Base-by-base conservation (phyloP, 108 stramenopile genomes). In the Cyclostephanos invisitatus region DNA sequence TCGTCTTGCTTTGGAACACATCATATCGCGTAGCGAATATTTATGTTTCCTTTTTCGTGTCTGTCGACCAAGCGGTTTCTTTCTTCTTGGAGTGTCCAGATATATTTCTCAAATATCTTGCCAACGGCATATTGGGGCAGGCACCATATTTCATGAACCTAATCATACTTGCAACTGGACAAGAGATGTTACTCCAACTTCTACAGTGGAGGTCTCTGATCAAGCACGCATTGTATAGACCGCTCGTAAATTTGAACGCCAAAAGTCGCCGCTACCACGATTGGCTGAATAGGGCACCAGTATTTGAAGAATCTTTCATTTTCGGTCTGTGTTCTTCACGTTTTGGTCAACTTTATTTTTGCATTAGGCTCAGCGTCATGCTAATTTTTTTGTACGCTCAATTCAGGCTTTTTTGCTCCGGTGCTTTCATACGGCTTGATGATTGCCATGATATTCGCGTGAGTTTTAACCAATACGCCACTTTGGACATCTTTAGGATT, bases 121-220 rank as follows among this genome's bases (percentile, higher is more conserved):
- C 67, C 9, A 9, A 46, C 21, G 70, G 65, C 8, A 60, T 79
- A 28, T 22, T 80, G 18, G 47, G 72, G n/a, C 78, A 80, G 42
- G 69, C 68, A 29, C 29, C 78, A 38, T 64, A 68, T 15, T 68
- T 80, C 5, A 63, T 73, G 58, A 80, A 73, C 38, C 40, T 80
- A 22, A 67, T 80, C 5, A 73, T 80, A 32, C 71, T 73, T 22
- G 71, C 72, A 69, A 73, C 78, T 0, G 78, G 78, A 9, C 78
- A 80, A 69, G 78, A 80, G 63, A 80, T 72, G 17, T 73, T 80
- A 72, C 60, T 80, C 0, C 78, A 80, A 68, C 78, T 80, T 37
- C 17, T 80, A 17, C 72, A 73, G 40, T 80, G 78, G 78, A 73
- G 78, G 67, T 73, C 68, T 5, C 24, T 80, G 20, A 68, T 80